Conservation (phyloP, 768 basidiomycete species). For the Amanita thiersii region DNA sequence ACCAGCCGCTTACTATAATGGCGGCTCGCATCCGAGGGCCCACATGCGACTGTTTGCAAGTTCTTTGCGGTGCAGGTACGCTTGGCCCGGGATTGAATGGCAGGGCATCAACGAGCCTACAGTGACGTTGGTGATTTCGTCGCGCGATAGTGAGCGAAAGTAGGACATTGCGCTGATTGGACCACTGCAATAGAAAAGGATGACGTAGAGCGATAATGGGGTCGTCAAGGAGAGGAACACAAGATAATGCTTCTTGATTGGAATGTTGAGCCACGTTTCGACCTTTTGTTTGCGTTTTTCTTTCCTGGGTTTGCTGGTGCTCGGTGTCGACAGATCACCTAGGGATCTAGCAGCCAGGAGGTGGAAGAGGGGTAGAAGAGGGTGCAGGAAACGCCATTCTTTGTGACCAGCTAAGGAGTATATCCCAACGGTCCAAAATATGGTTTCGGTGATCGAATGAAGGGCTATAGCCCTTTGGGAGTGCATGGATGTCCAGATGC, state of each 20-base stretch:
- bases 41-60: conserved; percentile 59
- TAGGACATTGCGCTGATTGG: conserved; percentile 72
- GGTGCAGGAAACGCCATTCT: conserved; percentile 96
- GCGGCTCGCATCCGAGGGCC: conserved; percentile 92
- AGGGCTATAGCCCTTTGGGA: conserved; percentile 21
- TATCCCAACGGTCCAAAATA: conserved; percentile 54
- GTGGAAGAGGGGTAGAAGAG: conserved; percentile 78
- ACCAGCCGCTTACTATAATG: conserved; percentile 53
- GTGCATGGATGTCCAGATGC: conserved; percentile 32
- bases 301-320: conserved; percentile 4
- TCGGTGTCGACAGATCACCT: conserved; percentile 30
- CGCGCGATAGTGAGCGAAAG: conserved; percentile 44
- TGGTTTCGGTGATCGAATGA: conserved; percentile 35
- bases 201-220: conserved; percentile 59
- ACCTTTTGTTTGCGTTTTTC: conserved; percentile 7
- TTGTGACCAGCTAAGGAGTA: conserved; percentile 89
- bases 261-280: conserved; percentile 14
- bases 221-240: conserved; percentile 43
- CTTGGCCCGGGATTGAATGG: conserved; percentile 91
- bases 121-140: conserved; percentile 33
- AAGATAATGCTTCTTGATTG: conserved; percentile 27
- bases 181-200: conserved; percentile 70
- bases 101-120: conserved; percentile 92
- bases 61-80: conserved; percentile 70
- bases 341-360: conserved; percentile 71